Evolutionary conservation across 768 basidiomycete genomes (phyloP).

Genomic region (Lentinus brumalis): DNA sequence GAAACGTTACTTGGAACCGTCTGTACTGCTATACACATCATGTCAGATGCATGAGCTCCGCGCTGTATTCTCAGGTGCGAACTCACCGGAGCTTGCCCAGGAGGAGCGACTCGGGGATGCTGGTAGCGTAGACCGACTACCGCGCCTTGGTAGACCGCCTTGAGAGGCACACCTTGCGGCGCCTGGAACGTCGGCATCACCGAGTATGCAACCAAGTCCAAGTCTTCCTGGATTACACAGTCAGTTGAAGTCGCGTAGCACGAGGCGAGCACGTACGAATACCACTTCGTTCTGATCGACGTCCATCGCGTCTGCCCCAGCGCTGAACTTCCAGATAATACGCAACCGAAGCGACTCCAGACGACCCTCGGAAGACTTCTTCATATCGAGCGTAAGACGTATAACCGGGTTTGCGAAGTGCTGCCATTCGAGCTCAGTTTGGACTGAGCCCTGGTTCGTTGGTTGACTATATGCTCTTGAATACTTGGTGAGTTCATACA

Average conservation of each 20-base stretch:
- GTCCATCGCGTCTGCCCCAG: slow-evolving; percentile 35
- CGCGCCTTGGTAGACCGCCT: slow-evolving; percentile 75
- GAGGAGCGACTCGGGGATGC: slow-evolving; percentile 42
- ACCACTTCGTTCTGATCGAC: slow-evolving; percentile 56
- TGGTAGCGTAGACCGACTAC: slow-evolving; percentile 78
- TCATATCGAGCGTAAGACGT: slow-evolving; percentile 61
- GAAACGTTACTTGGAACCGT: slow-evolving; percentile 77
- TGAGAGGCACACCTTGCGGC: slow-evolving; percentile 67
- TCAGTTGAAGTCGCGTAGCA: neutral
- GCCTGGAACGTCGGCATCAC: slow-evolving; percentile 38
- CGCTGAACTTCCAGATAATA: slow-evolving; percentile 62
- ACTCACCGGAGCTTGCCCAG: slow-evolving; percentile 36
- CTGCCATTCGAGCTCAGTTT: slow-evolving; percentile 62
- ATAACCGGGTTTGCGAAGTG: slow-evolving; percentile 75
- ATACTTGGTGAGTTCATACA: slow-evolving; percentile 62
- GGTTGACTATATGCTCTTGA: slow-evolving; percentile 59
- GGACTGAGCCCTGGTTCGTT: slow-evolving; percentile 14
- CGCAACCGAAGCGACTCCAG: slow-evolving; percentile 67
- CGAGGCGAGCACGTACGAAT: slow-evolving; percentile 62
- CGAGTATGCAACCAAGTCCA: slow-evolving; percentile 74
- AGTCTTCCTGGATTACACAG: slow-evolving; percentile 60
- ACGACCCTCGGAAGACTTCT: slow-evolving; percentile 42
- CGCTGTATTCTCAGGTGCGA: neutral
- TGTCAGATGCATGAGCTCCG: slow-evolving; percentile 10
- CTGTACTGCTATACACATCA: slow-evolving; percentile 56